Base-by-base conservation (phyloP, 495 filamentous ascomycete species). In the Penicillium nucicola region DNA sequence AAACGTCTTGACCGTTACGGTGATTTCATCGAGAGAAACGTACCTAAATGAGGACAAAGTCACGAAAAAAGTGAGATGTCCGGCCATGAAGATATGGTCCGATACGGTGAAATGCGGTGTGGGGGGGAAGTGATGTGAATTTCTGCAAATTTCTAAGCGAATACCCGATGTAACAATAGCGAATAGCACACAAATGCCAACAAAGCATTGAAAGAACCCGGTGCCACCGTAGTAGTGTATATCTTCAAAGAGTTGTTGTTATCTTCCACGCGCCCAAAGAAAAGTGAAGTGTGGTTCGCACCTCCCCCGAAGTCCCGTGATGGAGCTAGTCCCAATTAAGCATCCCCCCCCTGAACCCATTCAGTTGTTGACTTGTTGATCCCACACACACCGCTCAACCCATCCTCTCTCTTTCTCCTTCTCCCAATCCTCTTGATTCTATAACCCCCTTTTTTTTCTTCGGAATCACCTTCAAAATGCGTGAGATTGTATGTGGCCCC, bases 401-500 rank as follows among this genome's bases (percentile, higher is more conserved):
- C 42, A 17, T 32, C 41, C 54, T 57, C 51, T 39, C 53, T 59
- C 47, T 52, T 57, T 56, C 59, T 59, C 52, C 58, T 65, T 57
- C 54, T 56, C 55, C 51, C 57, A 53, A 52, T 55, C 59, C 54
- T 60, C 53, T 52, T 32, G 48, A 45, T 42, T 49, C 46, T 57
- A 52, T 39, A 39, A 46, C 39, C 52, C 50, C 55, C 55, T 47
- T 56, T 50, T 49, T 52, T 48, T 46, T 45, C 46, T 56, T 57
- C 64, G 62, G 45, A 85, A 76, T 53, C 60, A 53, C 68, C 66
- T 62, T 63, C 85, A 92, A 79, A 61, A 95, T 95, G 90, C 90
- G 90, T 86, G 90, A 95, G 83, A 95, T 95, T 70, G 90, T 92
- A 81, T 72, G 88, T 87, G 36, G 41, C 59, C 55, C 58, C 61